phyloP scores from a whole-genome alignment of 2,329 filamentous ascomycete genomes.

The Hypomyces perniciosus region DNA sequence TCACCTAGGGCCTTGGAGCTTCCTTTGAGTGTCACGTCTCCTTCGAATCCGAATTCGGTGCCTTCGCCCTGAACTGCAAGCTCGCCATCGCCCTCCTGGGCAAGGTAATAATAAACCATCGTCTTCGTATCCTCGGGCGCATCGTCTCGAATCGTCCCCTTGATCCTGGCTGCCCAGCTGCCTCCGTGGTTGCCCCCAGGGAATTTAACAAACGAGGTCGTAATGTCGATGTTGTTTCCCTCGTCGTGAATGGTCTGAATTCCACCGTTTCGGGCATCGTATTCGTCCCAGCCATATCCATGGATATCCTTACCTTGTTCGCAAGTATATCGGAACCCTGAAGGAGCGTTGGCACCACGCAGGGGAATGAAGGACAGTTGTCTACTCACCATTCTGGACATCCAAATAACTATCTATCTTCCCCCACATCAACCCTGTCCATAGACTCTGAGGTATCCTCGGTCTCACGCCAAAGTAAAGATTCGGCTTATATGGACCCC shows the following conservation, averaged over 20 bases:
- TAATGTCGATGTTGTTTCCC: constrained; percentile 82
- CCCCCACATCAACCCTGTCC: constrained; percentile 82
- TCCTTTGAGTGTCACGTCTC: constrained; percentile 65
- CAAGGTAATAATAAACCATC: constrained; percentile 74
- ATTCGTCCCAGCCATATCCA: constrained; percentile 97
- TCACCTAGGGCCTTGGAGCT: constrained; percentile 66
- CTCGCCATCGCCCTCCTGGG: constrained; percentile 66
- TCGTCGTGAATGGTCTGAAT: constrained; percentile 87
- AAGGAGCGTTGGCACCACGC: constrained; percentile 1
- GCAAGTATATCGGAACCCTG: constrained; percentile 88
- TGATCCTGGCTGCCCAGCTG: constrained; percentile 86
- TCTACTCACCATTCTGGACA: constrained; percentile 46
- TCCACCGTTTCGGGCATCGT: constrained; percentile 82
- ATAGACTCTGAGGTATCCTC: constrained; percentile 72
- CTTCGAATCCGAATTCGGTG: constrained; percentile 45
- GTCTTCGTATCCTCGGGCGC: constrained; percentile 63
- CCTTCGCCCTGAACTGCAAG: constrained; percentile 53
- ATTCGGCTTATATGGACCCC: constrained; percentile 93
- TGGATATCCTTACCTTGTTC: constrained; percentile 92
- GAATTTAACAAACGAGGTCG: constrained; percentile 89
- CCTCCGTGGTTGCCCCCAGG: constrained; percentile 80
- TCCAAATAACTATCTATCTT: constrained; percentile 72
- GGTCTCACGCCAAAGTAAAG: constrained; percentile 89
- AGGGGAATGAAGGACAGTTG: neutral
- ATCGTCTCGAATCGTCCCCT: constrained; percentile 69